Evolutionary conservation across 2,329 filamentous ascomycete genomes (phyloP), one percentile per base, ranked within the genome.

Genomic region (Lecanicillium sp.): DNA sequence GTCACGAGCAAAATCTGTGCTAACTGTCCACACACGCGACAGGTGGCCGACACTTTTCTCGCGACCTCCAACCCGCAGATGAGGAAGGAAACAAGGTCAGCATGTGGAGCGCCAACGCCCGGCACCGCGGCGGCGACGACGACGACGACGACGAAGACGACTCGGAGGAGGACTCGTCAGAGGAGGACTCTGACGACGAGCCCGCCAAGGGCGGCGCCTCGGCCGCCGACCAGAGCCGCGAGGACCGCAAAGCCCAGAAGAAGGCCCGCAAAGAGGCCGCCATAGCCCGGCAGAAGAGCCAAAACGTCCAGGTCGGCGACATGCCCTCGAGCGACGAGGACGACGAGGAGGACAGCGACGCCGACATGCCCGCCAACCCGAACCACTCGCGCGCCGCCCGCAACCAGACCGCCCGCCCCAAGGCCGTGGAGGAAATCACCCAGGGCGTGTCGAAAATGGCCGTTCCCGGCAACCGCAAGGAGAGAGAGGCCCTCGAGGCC

Each of bases 11-110:
- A 35, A 36, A 44, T 42, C 39, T 44, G 39, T 37, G 18, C 41
- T 46, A 30, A 54, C 51, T 50, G 33, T 51, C 5, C 30, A 15
- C 14, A 39, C n/a, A 20, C 25, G 19, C 17, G 19, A 17, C 48
- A 95, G 89, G 89, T 46, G 92, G 92, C 56, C 95, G 96, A 66
- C 83, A 94, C 57, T 98, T 94, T 69, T 96, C 89, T 49, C 84
- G 87, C 49, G 82, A 96, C 60, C 79, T 97, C 33, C 81, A 86
- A 61, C 89, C 89, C 15, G 68, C 92, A 55, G 89, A 96, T 56
- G 81, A 81, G 50, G 86, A 97, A 57, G 92, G 90, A 51, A 92
- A 92, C 56, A 80, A 87, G 51, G 72, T 90, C 46, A 81, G 84
- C 71, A 90, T 95, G 76, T 95, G 90, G 86, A 80, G 76, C 58